Base-by-base conservation (phyloP, 1,284 basidiomycete species). In the Boletellus deceptivus region DNA sequence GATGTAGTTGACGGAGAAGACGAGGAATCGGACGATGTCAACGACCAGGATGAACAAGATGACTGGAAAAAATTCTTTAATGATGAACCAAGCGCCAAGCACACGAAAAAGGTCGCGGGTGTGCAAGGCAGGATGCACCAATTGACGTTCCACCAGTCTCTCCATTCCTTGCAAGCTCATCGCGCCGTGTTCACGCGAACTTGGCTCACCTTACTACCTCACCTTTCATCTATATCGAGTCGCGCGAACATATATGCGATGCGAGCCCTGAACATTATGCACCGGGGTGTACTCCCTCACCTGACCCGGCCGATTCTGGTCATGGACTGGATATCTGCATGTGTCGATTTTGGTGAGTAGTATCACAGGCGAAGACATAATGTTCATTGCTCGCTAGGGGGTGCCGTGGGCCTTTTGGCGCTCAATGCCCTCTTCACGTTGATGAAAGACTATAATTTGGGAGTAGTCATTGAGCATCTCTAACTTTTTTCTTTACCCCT, bases 361-460 rank as follows among this genome's bases (percentile, higher is more conserved):
- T 25, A 7, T 43, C 37, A 40, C 14, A 6, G 5, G 33, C 35
- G 24, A 33, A 33, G 36, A 40, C 3, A 20, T 24, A n/a, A 31
- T 39, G n/a, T 17, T 49, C 39, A 55, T 25, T 29, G 48, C 18
- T 48, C 11, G 34, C n/a, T 53, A 85, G 92, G 93, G 24, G 94
- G 92, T 2, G 82, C 86, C 0, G 82, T 91, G n/a, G 94, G 93
- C 3, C 77, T 99, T 49, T 75, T 98, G 39, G 93, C 93, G 4
- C 78, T 99, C 59, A 98, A 98, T 63, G 89, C 90, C 1, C 72
- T 99, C 45, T 99, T 94, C 67, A 82, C 89, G 6, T 78, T 99
- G 55, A 98, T 99, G 72, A 89, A 84, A 46, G 83, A 92, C 49
- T 95, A 98, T 69, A 98, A 98, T 64, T 77, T 99, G 93, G 91